Evolutionary conservation across 2,329 filamentous ascomycete species (phyloP).

Genomic region (Delphinella strobiligena): DNA sequence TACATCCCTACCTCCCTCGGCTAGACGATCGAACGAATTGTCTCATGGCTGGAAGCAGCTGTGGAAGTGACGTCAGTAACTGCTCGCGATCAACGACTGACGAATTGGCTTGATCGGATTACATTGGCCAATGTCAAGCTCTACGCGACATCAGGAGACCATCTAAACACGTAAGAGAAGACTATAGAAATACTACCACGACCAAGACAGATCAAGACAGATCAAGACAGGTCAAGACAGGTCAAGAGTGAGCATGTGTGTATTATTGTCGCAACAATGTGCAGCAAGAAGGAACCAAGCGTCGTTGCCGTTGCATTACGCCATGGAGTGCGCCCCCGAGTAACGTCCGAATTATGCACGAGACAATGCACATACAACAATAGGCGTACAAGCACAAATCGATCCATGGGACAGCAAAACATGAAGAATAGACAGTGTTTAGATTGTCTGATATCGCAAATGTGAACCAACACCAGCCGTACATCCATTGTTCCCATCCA

Average conservation of each 20-base stretch:
- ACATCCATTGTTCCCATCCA: background rate
- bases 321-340: background rate
- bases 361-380: too few relatives aligned
- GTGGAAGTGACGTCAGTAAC: background rate
- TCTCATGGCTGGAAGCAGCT: background rate
- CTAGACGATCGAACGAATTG: background rate
- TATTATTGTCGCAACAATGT: too few relatives aligned
- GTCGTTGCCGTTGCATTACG: background rate
- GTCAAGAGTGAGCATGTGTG: too few relatives aligned
- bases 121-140: background rate
- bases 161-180: too few relatives aligned
- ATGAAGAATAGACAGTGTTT: background rate
- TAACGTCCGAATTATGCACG: background rate
- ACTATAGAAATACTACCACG: background rate
- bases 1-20: background rate
- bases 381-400: too few relatives aligned
- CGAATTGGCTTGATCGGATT: background rate
- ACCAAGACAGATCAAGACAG: too few relatives aligned
- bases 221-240: too few relatives aligned
- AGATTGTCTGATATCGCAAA: background rate
- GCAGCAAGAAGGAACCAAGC: background rate
- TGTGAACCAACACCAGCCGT: background rate
- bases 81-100: slow-evolving; percentile 3
- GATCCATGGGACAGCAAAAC: background rate
- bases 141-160: too few relatives aligned